Evolutionary conservation across 139 green algal genomes (phyloP).

Genomic region (Haematococcus lacustris): DNA sequence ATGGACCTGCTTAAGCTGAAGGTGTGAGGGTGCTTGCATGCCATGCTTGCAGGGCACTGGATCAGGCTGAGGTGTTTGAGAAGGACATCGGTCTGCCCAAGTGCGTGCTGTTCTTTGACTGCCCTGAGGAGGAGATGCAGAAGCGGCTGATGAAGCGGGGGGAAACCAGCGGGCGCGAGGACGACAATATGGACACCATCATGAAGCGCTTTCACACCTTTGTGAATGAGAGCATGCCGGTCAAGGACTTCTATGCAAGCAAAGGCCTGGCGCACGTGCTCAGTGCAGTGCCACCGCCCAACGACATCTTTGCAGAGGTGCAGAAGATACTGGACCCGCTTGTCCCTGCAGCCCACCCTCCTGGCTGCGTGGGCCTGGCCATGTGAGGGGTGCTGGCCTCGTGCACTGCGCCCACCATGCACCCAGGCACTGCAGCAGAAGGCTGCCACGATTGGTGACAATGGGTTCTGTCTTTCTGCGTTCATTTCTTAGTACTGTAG

Average conservation of each 20-base stretch:
- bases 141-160: slow-evolving; percentile 78
- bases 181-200: slow-evolving; percentile 95
- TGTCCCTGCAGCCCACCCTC: background rate
- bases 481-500: too few species aligned
- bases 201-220: slow-evolving; percentile 92
- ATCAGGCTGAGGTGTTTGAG: slow-evolving; percentile 73
- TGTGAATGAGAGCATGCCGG: slow-evolving; percentile 52
- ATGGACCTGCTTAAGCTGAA: too few species aligned
- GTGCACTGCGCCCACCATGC: too few species aligned
- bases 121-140: slow-evolving; percentile 68
- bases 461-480: too few species aligned
- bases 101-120: slow-evolving; percentile 37
- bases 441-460: too few species aligned
- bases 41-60: slow-evolving; percentile 55
- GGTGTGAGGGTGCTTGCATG: too few species aligned
- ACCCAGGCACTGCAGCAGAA: too few species aligned
- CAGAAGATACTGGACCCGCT: slow-evolving; percentile 11
- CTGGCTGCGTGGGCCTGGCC: background rate
- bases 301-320: slow-evolving; percentile 26
- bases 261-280: slow-evolving; percentile 16
- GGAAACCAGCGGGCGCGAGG: slow-evolving; percentile 77
- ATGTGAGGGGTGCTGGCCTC: too few species aligned
- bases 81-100: slow-evolving; percentile 34
- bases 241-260: slow-evolving; percentile 71
- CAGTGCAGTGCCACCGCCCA: slow-evolving; percentile 17